Base-by-base conservation (phyloP, 257 asterid species). In the Gentiana dahurica region DNA sequence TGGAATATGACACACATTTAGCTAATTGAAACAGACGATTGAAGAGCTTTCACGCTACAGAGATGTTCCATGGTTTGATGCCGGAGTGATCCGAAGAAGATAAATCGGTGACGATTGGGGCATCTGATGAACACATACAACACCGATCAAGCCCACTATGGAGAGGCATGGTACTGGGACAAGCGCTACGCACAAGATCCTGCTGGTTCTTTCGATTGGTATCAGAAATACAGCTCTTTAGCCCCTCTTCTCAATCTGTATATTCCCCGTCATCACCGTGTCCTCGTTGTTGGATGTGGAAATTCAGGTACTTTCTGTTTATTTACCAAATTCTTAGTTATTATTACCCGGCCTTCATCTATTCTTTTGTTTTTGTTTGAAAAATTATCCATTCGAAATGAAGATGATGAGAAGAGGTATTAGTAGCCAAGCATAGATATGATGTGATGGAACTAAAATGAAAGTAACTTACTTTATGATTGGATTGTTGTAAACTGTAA, bases 121-220 rank as follows among this genome's bases (percentile, higher is more conserved):
- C 24, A 24, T 24, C 24, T 41, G 2, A 41, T 41, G 46, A 41
- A 4, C 44, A 39, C 44, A 39, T 39, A 50, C 36, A 12, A 45
- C 39, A 33, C 12, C 54, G 49, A 11, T 55, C 34, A 54, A 36
- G 51, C 45, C 48, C 10, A 62, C 78, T 86, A 82, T 72, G 93
- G 93, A 4, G 95, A 86, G 67, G 64, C 78, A 62, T 78, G 76
- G 89, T 85, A 85, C 65, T 82, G 95, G 95, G 89, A 85, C 78
- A 74, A 80, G 39, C 82, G 95, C 35, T 82, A 85, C 76, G 34
- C 81, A 0, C 62, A 73, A 39, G 91, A 80, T 59, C 61, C 84
- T 33, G 69, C 34, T 7, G 58, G 36, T 3, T 3, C 86, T 67
- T 80, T 80, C 65, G 95, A 85, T 65, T 85, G 95, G 95, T 85